Evolutionary conservation across 129 eudicot species (phyloP).

Genomic region (Centrapalus pauciflorus): DNA sequence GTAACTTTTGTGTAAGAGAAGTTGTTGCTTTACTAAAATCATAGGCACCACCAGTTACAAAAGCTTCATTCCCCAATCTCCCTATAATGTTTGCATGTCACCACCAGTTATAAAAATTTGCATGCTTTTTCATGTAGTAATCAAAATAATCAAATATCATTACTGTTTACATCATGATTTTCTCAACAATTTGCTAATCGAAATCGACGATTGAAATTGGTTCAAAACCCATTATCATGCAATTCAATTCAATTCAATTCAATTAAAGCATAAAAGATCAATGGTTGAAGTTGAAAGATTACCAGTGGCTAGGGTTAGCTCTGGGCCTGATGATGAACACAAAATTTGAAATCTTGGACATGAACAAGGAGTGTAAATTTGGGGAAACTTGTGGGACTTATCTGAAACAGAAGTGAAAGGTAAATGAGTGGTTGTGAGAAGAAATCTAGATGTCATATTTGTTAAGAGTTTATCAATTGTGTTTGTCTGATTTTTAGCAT

Average conservation of each 20-base stretch:
- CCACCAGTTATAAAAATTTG: no score
- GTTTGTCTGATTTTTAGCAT: slow-evolving; percentile 4
- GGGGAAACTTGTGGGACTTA: slow-evolving; percentile 22
- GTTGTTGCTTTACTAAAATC: slow-evolving; percentile 64
- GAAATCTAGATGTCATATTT: slow-evolving; percentile 21
- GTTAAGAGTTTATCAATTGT: background rate
- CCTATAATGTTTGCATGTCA: slow-evolving; percentile 26
- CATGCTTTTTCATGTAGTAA: no score
- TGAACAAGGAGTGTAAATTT: slow-evolving; percentile 11
- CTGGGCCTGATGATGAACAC: slow-evolving; percentile 51
- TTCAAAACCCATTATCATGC: background rate
- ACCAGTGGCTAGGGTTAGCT: slow-evolving; percentile 36
- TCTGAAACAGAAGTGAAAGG: slow-evolving; percentile 15
- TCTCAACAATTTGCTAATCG: no score
- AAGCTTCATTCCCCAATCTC: slow-evolving; percentile 23
- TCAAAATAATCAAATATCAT: no score
- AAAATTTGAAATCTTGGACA: slow-evolving; percentile 20
- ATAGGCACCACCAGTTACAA: slow-evolving; percentile 74
- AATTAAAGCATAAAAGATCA: slow-evolving; percentile 8
- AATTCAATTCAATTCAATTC: background rate
- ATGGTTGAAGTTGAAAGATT: background rate
- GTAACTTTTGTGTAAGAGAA: slow-evolving; percentile 48
- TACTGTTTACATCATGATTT: no score
- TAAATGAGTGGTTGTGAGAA: slow-evolving; percentile 17
- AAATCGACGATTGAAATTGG: no score